Evolutionary conservation across 352 stramenopile species (phyloP).

Genomic region (Phytophthora capsici): DNA sequence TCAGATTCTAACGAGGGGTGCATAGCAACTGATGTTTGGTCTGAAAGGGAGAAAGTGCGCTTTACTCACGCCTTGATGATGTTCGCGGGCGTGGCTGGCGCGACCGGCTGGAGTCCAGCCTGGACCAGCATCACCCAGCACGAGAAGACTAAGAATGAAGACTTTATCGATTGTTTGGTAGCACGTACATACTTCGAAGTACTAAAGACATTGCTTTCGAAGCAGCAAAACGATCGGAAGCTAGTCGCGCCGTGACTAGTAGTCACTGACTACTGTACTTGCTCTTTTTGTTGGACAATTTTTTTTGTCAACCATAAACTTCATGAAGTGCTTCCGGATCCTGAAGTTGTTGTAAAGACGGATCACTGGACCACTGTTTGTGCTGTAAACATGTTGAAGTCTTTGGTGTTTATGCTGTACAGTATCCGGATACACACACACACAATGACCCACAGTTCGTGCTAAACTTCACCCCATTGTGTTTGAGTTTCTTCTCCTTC

Average conservation of each 20-base stretch:
- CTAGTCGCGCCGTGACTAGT: too few relatives aligned
- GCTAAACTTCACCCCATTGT: too few relatives aligned
- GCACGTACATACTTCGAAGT: too few relatives aligned
- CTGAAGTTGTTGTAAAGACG: neutral
- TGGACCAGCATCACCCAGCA: too few relatives aligned
- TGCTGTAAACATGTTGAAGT: slow-evolving; percentile 4
- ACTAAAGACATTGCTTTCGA: too few relatives aligned
- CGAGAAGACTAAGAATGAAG: neutral
- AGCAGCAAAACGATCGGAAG: too few relatives aligned
- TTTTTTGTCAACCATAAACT: too few relatives aligned
- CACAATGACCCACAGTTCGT: too few relatives aligned
- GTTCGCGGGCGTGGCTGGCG: neutral
- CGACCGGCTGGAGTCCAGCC: too few relatives aligned
- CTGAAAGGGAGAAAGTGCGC: slow-evolving; percentile 1
- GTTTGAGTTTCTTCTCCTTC: too few relatives aligned
- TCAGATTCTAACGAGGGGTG: neutral
- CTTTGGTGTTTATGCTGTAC: slow-evolving; percentile 2
- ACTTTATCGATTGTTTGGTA: neutral
- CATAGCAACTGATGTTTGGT: neutral
- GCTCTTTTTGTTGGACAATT: neutral
- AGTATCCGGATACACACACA: too few relatives aligned
- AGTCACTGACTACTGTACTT: too few relatives aligned
- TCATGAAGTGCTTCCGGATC: neutral
- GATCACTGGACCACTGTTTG: slow-evolving; percentile 8
- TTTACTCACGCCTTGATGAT: slow-evolving; percentile 10